phyloP scores from a whole-genome alignment of 768 basidiomycete genomes.

The Mrakia blollopis region DNA sequence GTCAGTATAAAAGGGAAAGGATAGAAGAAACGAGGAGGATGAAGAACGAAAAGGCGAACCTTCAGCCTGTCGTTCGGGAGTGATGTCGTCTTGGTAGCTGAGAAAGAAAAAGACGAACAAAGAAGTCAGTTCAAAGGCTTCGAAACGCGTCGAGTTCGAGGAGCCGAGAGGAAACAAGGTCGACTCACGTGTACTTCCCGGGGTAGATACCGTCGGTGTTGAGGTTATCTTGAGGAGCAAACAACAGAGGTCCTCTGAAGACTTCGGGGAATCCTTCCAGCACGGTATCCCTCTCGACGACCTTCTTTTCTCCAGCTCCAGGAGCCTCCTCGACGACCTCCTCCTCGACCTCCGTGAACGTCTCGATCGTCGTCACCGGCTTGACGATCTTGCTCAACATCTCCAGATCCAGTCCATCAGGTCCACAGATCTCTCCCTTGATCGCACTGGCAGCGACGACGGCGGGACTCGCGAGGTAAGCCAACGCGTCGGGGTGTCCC shows the following conservation, averaged over 20 bases:
- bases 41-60: conserved; percentile 41
- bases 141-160: not conserved
- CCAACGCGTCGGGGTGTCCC: conserved; percentile 90
- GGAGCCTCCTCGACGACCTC: conserved; percentile 35
- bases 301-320: conserved; percentile 34
- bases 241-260: conserved; percentile 82
- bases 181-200: conserved; percentile 32
- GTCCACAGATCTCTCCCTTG: conserved; percentile 83
- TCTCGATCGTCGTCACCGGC: conserved; percentile 39
- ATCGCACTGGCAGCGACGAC: conserved; percentile 95
- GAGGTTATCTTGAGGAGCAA: conserved; percentile 91
- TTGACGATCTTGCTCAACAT: conserved; percentile 50
- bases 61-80: conserved; percentile 84
- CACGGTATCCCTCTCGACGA: conserved; percentile 54
- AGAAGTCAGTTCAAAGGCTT: not conserved
- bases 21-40: too few relatives aligned
- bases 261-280: conserved; percentile 73
- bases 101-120: conserved; percentile 40
- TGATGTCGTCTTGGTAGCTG: conserved; percentile 98
- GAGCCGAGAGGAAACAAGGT: not conserved
- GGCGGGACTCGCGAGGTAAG: conserved; percentile 92
- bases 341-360: conserved; percentile 38
- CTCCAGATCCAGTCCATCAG: conserved; percentile 59
- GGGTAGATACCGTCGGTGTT: conserved; percentile 99
- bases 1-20: not conserved